Percentiles rank a stretch among this genome's conserved stretches.
These are phyloP conservation scores for Urostyla sp. DNA, from an alignment of 73 alveolate genomes.

Conservation along the genomic window DNA sequence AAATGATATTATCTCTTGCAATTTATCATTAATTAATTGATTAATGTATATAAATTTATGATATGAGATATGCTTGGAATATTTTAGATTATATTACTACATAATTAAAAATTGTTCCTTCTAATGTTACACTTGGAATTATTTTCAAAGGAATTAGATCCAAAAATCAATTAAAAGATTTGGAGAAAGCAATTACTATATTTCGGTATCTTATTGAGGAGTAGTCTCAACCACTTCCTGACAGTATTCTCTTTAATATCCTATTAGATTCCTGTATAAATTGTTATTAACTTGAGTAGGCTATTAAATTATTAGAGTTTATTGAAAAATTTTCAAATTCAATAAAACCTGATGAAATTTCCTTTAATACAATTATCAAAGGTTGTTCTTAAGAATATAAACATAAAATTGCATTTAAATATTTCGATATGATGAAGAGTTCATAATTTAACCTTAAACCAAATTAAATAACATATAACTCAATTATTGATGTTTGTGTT, in stretches of 20 bases:
- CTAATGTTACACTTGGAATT: conserved; percentile 68
- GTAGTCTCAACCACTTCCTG: conserved; percentile 42
- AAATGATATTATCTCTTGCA: background rate
- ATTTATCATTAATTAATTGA: conserved; percentile 59
- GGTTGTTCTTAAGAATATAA: conserved; percentile 91
- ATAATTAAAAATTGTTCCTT: conserved; percentile 55
- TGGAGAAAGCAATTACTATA: conserved; percentile 53
- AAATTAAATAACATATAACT: conserved; percentile 94
- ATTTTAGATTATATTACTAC: conserved; percentile 64
- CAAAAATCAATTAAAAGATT: background rate
- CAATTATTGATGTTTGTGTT: conserved; percentile 94
- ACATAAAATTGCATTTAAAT: conserved; percentile 80
- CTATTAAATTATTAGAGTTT: conserved; percentile 74
- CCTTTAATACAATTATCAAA: conserved; percentile 93
- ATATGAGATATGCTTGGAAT: conserved; percentile 66
- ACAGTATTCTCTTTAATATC: conserved; percentile 50
- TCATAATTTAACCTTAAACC: conserved; percentile 80
- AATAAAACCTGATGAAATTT: conserved; percentile 88
- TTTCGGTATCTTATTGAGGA: background rate
- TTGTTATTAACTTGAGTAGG: conserved; percentile 73
- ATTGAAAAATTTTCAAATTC: conserved; percentile 28
- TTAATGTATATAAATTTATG: conserved; percentile 59
- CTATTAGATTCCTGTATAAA: conserved; percentile 75
- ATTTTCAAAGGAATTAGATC: conserved; percentile 67
- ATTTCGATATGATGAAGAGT: conserved; percentile 82